These are phyloP conservation scores for Emericellopsis cladophorae DNA, from an alignment of 2,329 filamentous ascomycete species.

Conservation along the genomic window DNA sequence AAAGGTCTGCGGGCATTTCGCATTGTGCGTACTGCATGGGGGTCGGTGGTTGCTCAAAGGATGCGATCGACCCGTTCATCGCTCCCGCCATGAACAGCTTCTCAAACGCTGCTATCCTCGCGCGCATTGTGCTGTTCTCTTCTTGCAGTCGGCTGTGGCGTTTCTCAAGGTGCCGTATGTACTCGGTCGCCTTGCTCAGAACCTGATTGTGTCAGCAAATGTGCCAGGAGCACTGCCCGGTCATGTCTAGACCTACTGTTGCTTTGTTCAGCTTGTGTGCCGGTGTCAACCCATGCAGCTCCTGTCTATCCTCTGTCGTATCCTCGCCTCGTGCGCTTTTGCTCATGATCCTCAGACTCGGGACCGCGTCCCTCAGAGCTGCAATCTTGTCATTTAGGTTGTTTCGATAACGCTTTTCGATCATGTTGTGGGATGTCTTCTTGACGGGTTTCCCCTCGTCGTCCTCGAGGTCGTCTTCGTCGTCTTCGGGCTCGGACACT, in stretches of 20 bases:
- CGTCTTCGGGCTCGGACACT: constrained; percentile 47
- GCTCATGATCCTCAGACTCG: constrained; percentile 74
- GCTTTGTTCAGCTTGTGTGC: constrained; percentile 96
- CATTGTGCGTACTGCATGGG: constrained; percentile 33
- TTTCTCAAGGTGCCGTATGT: constrained; percentile 88
- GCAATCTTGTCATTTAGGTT: constrained; percentile 97
- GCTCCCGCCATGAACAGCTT: constrained; percentile 72
- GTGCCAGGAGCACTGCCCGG: neutral
- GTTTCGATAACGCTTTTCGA: constrained; percentile 91
- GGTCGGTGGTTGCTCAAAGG: constrained; percentile 38
- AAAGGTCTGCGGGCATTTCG: constrained; percentile 24
- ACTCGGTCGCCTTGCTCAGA: constrained; percentile 89
- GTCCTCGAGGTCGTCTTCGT: constrained; percentile 36
- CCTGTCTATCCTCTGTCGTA: constrained; percentile 62
- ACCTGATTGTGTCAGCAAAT: constrained; percentile 31
- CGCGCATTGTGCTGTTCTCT: constrained; percentile 70
- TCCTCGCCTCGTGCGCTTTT: constrained; percentile 59
- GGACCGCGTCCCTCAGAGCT: constrained; percentile 81
- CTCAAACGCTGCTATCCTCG: constrained; percentile 60
- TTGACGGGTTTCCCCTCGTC: constrained; percentile 49
- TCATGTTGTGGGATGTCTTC: constrained; percentile 97
- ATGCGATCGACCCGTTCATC: constrained; percentile 47
- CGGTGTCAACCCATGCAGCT: constrained; percentile 61
- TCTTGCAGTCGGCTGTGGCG: constrained; percentile 71
- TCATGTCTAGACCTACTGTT: constrained; percentile 41